Conservation (phyloP, 306 rosid species). For the Sesbania bispinosa region DNA sequence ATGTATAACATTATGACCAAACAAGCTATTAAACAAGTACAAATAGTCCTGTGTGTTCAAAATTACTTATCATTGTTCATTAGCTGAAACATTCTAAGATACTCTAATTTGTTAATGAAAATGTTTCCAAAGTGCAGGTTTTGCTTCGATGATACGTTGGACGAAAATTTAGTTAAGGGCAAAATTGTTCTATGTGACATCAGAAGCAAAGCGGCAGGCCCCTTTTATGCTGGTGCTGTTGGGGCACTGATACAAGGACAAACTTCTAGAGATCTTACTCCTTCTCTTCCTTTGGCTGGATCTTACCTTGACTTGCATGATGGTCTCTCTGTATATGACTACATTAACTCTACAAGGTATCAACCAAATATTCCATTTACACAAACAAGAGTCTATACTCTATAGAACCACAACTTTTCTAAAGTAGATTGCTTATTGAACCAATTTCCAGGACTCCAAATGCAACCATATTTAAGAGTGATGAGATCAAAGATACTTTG, state of each 20-base stretch:
- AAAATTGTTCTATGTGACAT: constrained; percentile 45
- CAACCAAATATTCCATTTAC: background rate
- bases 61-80: too few relatives aligned
- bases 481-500: background rate
- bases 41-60: background rate
- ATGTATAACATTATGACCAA: background rate
- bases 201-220: background rate
- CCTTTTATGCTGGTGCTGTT: background rate
- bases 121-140: constrained; percentile 5
- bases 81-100: too few relatives aligned
- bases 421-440: background rate
- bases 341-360: constrained; percentile 25
- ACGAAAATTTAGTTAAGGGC: constrained; percentile 13
- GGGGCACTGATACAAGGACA: constrained; percentile 20
- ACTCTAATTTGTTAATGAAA: background rate
- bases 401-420: background rate
- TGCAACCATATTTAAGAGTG: constrained; percentile 29
- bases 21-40: background rate
- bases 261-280: background rate
- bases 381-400: background rate
- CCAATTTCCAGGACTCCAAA: constrained; percentile 16
- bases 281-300: constrained; percentile 21
- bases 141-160: background rate
- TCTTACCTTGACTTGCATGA: background rate
- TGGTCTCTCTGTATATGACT: background rate